Conservation (phyloP, 257 asterid species). For the Rubia yunnanensis region DNA sequence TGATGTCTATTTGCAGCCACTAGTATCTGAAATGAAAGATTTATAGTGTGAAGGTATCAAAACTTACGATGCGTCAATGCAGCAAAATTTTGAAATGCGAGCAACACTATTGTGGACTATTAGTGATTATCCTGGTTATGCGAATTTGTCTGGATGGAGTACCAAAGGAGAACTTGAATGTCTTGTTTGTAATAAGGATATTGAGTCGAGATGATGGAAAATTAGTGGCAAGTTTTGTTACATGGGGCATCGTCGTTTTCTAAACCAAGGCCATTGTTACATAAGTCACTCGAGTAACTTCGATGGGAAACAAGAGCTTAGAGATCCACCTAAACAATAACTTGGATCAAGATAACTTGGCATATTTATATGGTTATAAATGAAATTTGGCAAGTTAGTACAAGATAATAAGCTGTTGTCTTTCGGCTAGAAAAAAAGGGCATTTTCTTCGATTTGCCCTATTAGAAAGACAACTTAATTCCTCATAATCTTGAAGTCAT, state of each 20-base stretch:
- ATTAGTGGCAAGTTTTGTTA: background rate
- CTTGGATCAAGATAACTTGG: background rate
- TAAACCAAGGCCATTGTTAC: background rate
- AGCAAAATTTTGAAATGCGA: background rate
- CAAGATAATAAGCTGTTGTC: background rate
- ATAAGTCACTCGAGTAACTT: background rate
- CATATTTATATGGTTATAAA: background rate
- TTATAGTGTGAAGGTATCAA: background rate
- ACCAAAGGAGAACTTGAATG: background rate
- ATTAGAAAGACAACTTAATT: too few species aligned
- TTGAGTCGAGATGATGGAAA: background rate
- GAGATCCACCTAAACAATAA: background rate
- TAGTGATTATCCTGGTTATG: conserved; percentile 2
- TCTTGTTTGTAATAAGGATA: background rate
- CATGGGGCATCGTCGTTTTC: background rate
- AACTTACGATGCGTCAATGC: background rate
- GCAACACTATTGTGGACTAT: background rate
- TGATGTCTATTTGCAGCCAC: background rate
- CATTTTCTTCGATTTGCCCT: background rate
- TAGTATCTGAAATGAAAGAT: background rate
- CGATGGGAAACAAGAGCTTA: background rate
- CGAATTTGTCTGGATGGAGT: background rate
- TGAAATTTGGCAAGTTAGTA: background rate
- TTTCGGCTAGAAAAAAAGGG: conserved; percentile 1
- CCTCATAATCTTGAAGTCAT: background rate